phyloP scores from a whole-genome alignment of 2,329 filamentous ascomycete species.

The Pleoardoris graminearum region DNA sequence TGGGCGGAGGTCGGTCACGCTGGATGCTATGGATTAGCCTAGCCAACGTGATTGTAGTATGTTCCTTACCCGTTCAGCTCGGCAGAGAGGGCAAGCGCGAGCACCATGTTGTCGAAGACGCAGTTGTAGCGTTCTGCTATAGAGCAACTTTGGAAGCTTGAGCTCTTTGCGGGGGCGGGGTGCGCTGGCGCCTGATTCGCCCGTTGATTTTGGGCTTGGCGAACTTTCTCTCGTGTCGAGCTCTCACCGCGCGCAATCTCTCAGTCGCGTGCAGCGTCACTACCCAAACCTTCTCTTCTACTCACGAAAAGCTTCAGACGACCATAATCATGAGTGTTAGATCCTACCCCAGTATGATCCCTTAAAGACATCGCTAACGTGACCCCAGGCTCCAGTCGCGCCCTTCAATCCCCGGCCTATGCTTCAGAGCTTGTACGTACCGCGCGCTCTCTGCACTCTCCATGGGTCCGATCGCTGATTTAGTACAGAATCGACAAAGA shows the following conservation, averaged over 20 bases:
- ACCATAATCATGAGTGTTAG: slow-evolving; percentile 46
- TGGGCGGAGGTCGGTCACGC: slow-evolving; percentile 87
- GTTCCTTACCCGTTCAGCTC: slow-evolving; percentile 40
- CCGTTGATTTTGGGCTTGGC: neutral
- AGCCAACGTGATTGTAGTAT: neutral
- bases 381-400: slow-evolving; percentile 57
- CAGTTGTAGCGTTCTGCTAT: neutral
- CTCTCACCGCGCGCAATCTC: slow-evolving; percentile 1
- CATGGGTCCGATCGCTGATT: slow-evolving; percentile 14
- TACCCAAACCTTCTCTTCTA: neutral
- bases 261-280: neutral
- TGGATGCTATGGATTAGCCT: slow-evolving; percentile 45
- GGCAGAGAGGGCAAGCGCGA: slow-evolving; percentile 45
- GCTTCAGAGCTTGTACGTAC: slow-evolving; percentile 82
- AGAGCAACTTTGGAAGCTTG: neutral
- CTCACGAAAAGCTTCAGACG: neutral
- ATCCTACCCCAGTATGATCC: neutral
- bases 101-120: slow-evolving; percentile 30
- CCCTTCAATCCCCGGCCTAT: slow-evolving; percentile 96
- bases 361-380: slow-evolving; percentile 20
- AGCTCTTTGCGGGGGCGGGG: slow-evolving; percentile 16
- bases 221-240: neutral
- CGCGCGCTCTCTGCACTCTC: neutral
- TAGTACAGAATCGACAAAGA: slow-evolving; percentile 76
- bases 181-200: slow-evolving; percentile 11